Evolutionary conservation across 2,329 filamentous ascomycete species (phyloP), one percentile per base, ranked within the genome.

Genomic region (Pseudocercospora ulei): DNA sequence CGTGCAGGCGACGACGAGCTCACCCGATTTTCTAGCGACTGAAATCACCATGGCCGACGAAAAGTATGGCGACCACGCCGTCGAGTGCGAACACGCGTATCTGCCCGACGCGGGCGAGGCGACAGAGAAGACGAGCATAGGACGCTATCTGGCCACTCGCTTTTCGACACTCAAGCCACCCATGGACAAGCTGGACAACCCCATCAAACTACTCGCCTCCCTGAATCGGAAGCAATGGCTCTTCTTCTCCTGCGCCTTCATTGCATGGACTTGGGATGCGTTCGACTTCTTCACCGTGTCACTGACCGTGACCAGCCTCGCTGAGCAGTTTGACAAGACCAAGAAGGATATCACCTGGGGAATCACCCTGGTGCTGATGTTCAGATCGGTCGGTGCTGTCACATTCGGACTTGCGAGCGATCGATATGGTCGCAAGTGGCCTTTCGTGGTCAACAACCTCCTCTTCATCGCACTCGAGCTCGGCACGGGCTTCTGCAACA

Each of bases 201-300:
- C 73, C 0, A 65, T 75, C 49, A 63, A 60, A 5, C 60, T 72
- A 0, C 57, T 76, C 13, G 54, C 60, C 11, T 55, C 72, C 29
- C 62, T 76, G 4, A 74, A 71, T 45, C 54, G 53, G 18, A 67
- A 73, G 31, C 71, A 75, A 62, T 75, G 72, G 72, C 62, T 74
- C n/a, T 73, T 74, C 57, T 75, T 74, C 55, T 53, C 63, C 5
- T 61, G 64, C 24, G 58, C 62, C 1, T 67, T 67, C 43, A 50
- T 65, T 9, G 71, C 64, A 2, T 76, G 72, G 69, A 62, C 64
- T 1, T 71, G 68, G 67, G 69, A 72, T 50, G 55, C 72, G 0
- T 74, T 76, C 40, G 73, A 77, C 52, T 77, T 76, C 60, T 77
- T 76, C 59, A 75, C 73, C 14, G 73, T 77, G 14, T 74, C 70